Evolutionary conservation across 2,329 filamentous ascomycete species (phyloP).

Genomic region (Kalaharituber pfeilii): DNA sequence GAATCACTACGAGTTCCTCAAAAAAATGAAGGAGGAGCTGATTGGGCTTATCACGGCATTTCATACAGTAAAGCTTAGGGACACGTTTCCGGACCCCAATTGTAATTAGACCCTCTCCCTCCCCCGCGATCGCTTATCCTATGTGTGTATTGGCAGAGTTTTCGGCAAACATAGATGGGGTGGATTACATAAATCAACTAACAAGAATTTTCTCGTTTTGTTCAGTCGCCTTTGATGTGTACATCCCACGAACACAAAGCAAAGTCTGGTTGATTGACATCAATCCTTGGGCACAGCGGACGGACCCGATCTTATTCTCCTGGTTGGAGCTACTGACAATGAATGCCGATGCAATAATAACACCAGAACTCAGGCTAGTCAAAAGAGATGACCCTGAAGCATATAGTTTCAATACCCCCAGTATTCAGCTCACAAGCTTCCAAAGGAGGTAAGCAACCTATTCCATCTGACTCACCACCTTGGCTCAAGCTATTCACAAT

Average conservation of each 20-base stretch:
- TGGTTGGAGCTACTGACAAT: constrained; percentile 74
- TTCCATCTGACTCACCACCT: constrained; percentile 35
- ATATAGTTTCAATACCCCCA: constrained; percentile 68
- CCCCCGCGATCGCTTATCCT: no score
- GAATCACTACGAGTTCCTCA: constrained; percentile 74
- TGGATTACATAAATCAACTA: no score
- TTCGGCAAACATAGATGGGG: no score
- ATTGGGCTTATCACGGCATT: constrained; percentile 54
- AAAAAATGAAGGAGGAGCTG: constrained; percentile 45
- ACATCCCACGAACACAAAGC: constrained; percentile 56
- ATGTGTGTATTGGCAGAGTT: no score
- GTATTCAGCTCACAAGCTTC: constrained; percentile 90
- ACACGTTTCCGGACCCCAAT: constrained; percentile 64
- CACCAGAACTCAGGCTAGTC: constrained; percentile 67
- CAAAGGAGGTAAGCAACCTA: constrained; percentile 44
- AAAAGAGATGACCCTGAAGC: constrained; percentile 74
- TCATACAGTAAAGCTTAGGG: constrained; percentile 54
- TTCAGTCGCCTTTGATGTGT: constrained; percentile 65
- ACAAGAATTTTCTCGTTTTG: no score
- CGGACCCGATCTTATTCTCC: constrained; percentile 73
- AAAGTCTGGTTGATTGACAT: constrained; percentile 78
- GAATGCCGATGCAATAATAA: constrained; percentile 39
- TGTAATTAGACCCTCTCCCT: constrained; percentile 27
- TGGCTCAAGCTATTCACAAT: constrained; percentile 19
- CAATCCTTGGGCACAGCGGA: constrained; percentile 82